These are phyloP conservation scores for Phoma sp. DNA, from an alignment of 2,329 filamentous ascomycete species.

Conservation along the genomic window DNA sequence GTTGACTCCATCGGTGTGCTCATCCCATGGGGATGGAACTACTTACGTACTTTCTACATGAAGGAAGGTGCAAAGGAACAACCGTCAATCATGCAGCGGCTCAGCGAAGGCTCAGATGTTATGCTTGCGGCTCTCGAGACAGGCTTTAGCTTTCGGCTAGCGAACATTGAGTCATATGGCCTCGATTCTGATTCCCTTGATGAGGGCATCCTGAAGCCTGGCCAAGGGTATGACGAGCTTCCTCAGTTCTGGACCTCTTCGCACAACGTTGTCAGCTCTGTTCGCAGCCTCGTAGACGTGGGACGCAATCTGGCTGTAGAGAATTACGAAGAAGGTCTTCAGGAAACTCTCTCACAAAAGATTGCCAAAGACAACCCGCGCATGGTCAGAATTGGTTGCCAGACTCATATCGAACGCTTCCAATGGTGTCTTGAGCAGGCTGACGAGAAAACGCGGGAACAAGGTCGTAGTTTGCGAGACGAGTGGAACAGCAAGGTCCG, in stretches of 20 bases:
- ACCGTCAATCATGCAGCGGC: constrained; percentile 51
- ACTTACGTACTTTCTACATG: constrained; percentile 77
- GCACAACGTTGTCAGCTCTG: constrained; percentile 51
- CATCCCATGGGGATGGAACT: constrained; percentile 70
- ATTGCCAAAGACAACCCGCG: constrained; percentile 51
- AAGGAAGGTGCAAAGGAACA: constrained; percentile 69
- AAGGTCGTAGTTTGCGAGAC: constrained; percentile 56
- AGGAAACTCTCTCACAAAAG: constrained; percentile 53
- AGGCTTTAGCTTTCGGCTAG: constrained; percentile 73
- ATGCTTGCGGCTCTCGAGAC: constrained; percentile 69
- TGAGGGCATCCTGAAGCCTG: constrained; percentile 51
- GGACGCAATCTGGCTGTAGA: constrained; percentile 51
- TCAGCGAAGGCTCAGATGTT: constrained; percentile 76
- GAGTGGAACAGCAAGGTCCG: constrained; percentile 51
- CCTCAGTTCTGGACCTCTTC: constrained; percentile 87
- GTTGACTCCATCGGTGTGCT: constrained; percentile 75
- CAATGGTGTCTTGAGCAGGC: constrained; percentile 63
- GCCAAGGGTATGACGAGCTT: constrained; percentile 69
- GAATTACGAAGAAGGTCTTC: constrained; percentile 46
- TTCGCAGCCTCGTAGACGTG: constrained; percentile 48
- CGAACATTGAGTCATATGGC: constrained; percentile 74
- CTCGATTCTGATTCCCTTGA: constrained; percentile 69
- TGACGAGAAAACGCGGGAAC: constrained; percentile 55
- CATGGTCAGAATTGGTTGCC: constrained; percentile 64
- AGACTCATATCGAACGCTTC: constrained; percentile 65